phyloP scores from a whole-genome alignment of 2,329 filamentous ascomycete species.

The Cyclaneusma minus region DNA sequence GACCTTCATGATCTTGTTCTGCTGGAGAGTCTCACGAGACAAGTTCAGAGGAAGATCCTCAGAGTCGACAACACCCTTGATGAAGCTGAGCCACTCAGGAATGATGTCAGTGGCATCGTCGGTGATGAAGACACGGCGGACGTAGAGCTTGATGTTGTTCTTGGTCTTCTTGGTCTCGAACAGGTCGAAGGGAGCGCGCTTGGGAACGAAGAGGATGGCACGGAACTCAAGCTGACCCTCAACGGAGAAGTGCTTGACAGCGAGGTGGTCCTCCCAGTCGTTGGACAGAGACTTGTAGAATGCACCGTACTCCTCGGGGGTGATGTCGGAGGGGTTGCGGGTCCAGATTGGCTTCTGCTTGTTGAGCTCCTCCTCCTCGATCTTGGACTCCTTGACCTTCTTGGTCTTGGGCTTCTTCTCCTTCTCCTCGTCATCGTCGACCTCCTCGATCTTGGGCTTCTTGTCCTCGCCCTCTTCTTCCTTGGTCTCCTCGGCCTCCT shows the following conservation, averaged over 20 bases:
- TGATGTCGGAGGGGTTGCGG: conserved; percentile 91
- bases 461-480: conserved; percentile 74
- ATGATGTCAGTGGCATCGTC: conserved; percentile 98
- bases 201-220: conserved; percentile 97
- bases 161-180: conserved; percentile 99
- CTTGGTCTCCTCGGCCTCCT: conserved; percentile 64
- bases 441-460: conserved; percentile 92
- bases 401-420: conserved; percentile 97
- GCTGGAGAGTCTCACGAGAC: conserved; percentile 98
- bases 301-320: conserved; percentile 86
- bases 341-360: conserved; percentile 99
- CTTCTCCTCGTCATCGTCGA: conserved; percentile 71
- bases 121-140: conserved; percentile 99
- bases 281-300: conserved; percentile 99
- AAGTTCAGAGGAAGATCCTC: conserved; percentile 99
- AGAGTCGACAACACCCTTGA: conserved; percentile 99
- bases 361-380: conserved; percentile 99
- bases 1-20: conserved; percentile 99
- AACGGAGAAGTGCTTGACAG: conserved; percentile 99
- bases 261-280: conserved; percentile 99
- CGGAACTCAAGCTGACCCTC: conserved; percentile 99
- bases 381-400: conserved; percentile 97
- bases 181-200: conserved; percentile 97
- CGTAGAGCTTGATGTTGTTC: conserved; percentile 99
- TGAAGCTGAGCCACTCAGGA: conserved; percentile 96